Conservation (phyloP, 805 yeast genomes). For the Hanseniaspora hatyaiensis region DNA sequence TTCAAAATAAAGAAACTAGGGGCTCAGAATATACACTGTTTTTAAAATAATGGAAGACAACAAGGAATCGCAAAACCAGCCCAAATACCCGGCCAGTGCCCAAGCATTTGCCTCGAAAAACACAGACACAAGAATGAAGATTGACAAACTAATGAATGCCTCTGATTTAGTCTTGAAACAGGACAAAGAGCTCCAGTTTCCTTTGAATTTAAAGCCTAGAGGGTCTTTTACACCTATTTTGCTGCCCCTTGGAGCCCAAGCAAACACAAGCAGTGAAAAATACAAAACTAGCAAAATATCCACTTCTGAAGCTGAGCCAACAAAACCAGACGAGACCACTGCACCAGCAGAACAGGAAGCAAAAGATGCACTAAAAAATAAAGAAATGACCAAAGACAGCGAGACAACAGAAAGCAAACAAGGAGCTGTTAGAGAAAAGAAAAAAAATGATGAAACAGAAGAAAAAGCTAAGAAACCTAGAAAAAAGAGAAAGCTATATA, state of each 20-base stretch:
- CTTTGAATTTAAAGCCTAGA: neutral
- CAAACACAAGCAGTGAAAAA: neutral
- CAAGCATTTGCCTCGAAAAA: too few species aligned
- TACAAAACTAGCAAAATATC: neutral
- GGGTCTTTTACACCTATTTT: neutral
- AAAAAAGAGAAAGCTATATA: slow-evolving; percentile 33
- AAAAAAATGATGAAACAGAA: slow-evolving; percentile 17
- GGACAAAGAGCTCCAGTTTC: neutral
- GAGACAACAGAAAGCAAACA: too few species aligned
- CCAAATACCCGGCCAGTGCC: neutral
- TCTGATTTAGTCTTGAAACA: neutral
- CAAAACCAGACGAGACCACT: too few species aligned
- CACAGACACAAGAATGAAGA: slow-evolving; percentile 3
- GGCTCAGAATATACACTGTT: too few species aligned
- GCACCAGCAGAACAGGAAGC: neutral
- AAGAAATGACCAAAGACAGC: too few species aligned
- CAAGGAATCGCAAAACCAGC: neutral
- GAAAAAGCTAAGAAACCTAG: slow-evolving; percentile 22
- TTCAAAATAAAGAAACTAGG: too few species aligned
- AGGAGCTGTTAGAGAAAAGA: slow-evolving; percentile 17
- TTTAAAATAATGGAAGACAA: too few species aligned
- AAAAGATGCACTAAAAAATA: too few species aligned
- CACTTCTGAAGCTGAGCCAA: neutral
- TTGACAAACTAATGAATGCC: slow-evolving; percentile 1
- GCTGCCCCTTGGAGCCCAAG: neutral